Conservation (phyloP, 2,329 filamentous ascomycete species). For the Aspergillus sp. region DNA sequence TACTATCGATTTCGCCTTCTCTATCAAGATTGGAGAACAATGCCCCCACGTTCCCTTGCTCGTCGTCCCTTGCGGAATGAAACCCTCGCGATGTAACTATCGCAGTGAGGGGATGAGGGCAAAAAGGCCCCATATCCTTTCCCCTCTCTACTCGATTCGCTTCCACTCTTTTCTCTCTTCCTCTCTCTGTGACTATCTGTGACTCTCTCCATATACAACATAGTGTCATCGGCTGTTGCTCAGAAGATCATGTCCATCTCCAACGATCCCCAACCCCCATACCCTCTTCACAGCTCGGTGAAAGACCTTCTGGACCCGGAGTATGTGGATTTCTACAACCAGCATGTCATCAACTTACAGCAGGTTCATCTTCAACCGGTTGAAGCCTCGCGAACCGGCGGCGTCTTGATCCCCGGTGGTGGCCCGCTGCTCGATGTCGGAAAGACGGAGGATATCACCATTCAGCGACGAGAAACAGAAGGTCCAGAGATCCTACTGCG, state of each 20-base stretch:
- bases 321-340: conserved; percentile 55
- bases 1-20: neutral
- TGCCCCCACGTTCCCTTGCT: conserved; percentile 5
- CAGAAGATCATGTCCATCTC: conserved; percentile 17
- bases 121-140: neutral
- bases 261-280: conserved; percentile 36
- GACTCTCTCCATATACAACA: neutral
- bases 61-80: neutral
- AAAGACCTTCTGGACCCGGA: conserved; percentile 49
- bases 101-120: neutral
- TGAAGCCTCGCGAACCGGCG: conserved; percentile 51
- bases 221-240: neutral
- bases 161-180: neutral
- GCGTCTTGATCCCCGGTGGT: conserved; percentile 53
- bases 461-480: conserved; percentile 46
- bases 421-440: conserved; percentile 51
- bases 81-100: conserved; percentile 3
- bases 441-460: conserved; percentile 45
- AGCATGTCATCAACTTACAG: conserved; percentile 51
- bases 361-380: conserved; percentile 58
- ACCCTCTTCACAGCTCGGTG: conserved; percentile 51
- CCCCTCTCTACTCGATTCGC: neutral
- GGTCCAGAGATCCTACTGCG: conserved; percentile 52
- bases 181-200: neutral
- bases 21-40: neutral